Conservation (phyloP, 139 green algal species). For the Nannochloris sp. region DNA sequence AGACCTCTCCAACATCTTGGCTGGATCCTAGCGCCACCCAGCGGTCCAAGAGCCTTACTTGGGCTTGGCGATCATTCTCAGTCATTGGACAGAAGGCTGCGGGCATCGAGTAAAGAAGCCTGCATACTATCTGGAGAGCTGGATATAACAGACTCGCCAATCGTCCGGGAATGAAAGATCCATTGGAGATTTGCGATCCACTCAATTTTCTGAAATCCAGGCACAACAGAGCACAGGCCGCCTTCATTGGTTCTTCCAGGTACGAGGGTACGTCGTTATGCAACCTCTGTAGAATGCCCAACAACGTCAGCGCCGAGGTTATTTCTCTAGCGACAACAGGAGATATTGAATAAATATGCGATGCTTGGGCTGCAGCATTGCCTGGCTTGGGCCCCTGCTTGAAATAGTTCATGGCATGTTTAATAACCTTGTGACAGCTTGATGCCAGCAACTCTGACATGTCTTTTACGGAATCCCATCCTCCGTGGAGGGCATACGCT, state of each 20-base stretch:
- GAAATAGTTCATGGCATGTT: not conserved
- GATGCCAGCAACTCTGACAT: conserved; percentile 17
- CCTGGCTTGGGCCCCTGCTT: not conserved
- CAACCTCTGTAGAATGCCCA: conserved; percentile 9
- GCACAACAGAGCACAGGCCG: conserved; percentile 11
- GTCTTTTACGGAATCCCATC: conserved; percentile 16
- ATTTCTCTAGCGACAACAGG: conserved; percentile 5
- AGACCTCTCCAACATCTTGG: conserved; percentile 20
- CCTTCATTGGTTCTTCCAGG: conserved; percentile 16
- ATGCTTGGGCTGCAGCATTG: conserved; percentile 1
- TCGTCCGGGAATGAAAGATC: not conserved
- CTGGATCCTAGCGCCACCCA: conserved; percentile 11
- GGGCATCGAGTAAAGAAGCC: conserved; percentile 18
- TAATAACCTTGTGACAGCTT: not conserved
- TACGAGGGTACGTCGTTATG: not conserved
- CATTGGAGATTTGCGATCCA: not conserved
- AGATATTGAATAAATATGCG: conserved; percentile 12
- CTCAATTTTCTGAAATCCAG: conserved; percentile 4
- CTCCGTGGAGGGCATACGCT: conserved; percentile 41
- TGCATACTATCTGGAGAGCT: conserved; percentile 9
- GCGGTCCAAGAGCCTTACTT: conserved; percentile 12
- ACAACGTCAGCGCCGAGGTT: conserved; percentile 1
- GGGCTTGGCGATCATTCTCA: not conserved
- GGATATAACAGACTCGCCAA: not conserved
- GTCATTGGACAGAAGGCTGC: conserved; percentile 4